Evolutionary conservation across 2,329 filamentous ascomycete species (phyloP), one percentile per base, ranked within the genome.

Genomic region (Cryphonectria naterciae): DNA sequence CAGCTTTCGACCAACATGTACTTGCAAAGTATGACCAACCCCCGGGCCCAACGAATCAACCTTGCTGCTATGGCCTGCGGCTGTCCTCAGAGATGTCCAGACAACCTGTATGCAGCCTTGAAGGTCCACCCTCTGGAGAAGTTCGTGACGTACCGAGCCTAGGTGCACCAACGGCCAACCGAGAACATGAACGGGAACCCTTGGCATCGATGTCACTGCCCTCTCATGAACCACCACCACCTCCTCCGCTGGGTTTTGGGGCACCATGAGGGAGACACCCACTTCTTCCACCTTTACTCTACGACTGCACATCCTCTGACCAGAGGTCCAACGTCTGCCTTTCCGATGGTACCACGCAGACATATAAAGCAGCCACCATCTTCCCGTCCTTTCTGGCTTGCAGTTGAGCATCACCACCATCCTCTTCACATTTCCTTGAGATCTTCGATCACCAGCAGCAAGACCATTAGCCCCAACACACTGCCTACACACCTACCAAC

Each of bases 91-190:
- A 62, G 58, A 49, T 68, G 32, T 56, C 32, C 58, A 41, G 63
- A 52, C 41, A 66, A 62, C 37, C 65, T 49, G 35, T n/a, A 68
- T 65, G 65, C 70, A 46, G 61, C 68, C 70, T 68, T 58, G 35
- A 68, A 4, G 70, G 65, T 46, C 66, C 68, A 60, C 54, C 52
- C 68, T n/a, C 56, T 52, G 1, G n/a, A 60, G 54, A 58, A 54
- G 61, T 63, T 39, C 62, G 63, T 68, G 71, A 72, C 71, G 71
- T 70, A 72, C 68, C 68, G 66, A 72, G 71, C 68, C 71, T 56
- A 8, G 46, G 41, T 52, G 67, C 66, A 60, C 71, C 70, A 70
- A 70, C 65, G 49, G 65, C 65, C 71, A 70, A 70, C 68, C 35
- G 62, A 60, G 64, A 54, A 64, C 25, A 22, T 62, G 64, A 43